Evolutionary conservation across 2,329 filamentous ascomycete genomes (phyloP).

Genomic region (Escovopsis sp.): DNA sequence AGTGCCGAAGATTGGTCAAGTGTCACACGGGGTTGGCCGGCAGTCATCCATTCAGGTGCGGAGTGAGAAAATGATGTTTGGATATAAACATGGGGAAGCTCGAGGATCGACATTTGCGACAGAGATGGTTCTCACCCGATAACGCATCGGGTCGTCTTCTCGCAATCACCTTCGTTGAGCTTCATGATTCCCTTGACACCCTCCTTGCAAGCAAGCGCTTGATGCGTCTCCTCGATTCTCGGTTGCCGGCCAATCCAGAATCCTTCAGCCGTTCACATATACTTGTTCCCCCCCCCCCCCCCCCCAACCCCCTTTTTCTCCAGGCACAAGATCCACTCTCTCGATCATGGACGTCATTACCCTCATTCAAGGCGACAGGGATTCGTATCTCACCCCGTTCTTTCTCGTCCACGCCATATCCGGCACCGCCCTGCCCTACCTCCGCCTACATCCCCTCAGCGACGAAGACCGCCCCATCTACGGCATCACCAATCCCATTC

Average conservation of each 20-base stretch:
- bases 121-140: neutral
- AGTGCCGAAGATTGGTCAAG: too few species aligned
- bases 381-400: constrained; percentile 9
- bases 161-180: neutral
- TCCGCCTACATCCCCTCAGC: constrained; percentile 9
- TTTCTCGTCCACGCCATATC: constrained; percentile 12
- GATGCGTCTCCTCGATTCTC: neutral
- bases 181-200: neutral
- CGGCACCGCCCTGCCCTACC: constrained; percentile 10
- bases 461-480: constrained; percentile 10
- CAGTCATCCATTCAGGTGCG: neutral
- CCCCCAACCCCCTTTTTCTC: neutral
- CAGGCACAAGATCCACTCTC: neutral
- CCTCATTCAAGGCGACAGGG: constrained; percentile 10
- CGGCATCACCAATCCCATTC: constrained; percentile 11
- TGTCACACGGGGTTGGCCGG: neutral
- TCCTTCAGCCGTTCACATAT: neutral
- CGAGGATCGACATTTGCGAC: neutral
- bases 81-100: neutral
- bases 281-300: too few species aligned
- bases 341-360: constrained; percentile 11
- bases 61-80: neutral
- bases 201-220: neutral
- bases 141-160: neutral
- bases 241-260: neutral